Conservation (phyloP, 108 stramenopile species). For the Poteriospumella lacustris region DNA sequence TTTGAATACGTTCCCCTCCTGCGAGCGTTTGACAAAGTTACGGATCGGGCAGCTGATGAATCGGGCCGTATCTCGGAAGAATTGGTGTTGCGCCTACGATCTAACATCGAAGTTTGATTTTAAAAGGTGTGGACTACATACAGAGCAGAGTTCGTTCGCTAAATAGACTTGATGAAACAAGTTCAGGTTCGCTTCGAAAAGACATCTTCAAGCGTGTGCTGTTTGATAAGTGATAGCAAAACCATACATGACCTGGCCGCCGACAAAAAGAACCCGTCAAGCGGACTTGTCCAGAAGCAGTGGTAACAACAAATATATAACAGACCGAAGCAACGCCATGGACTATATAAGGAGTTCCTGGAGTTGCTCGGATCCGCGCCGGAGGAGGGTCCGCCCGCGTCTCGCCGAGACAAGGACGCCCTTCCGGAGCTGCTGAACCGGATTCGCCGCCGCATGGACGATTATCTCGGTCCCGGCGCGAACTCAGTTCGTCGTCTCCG, state of each 20-base stretch:
- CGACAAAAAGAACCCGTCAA: too few relatives aligned
- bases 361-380: too few relatives aligned
- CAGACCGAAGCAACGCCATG: too few relatives aligned
- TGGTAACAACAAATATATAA: too few relatives aligned
- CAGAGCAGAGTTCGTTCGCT: constrained; percentile 5
- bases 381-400: too few relatives aligned
- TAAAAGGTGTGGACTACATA: constrained; percentile 16
- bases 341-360: too few relatives aligned
- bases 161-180: constrained; percentile 19
- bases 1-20: too few relatives aligned
- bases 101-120: not conserved
- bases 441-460: not conserved
- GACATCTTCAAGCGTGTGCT: not conserved
- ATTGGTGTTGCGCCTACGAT: not conserved
- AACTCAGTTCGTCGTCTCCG: not conserved
- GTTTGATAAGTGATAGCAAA: not conserved
- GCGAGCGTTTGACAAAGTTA: too few relatives aligned
- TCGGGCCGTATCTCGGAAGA: not conserved
- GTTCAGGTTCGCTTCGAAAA: not conserved
- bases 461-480: not conserved
- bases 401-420: too few relatives aligned
- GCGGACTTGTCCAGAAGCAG: too few relatives aligned
- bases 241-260: too few relatives aligned
- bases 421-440: not conserved
- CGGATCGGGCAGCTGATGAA: too few relatives aligned